Evolutionary conservation across 148 eudicot genomes (phyloP).

Genomic region (Oxyria digyna): DNA sequence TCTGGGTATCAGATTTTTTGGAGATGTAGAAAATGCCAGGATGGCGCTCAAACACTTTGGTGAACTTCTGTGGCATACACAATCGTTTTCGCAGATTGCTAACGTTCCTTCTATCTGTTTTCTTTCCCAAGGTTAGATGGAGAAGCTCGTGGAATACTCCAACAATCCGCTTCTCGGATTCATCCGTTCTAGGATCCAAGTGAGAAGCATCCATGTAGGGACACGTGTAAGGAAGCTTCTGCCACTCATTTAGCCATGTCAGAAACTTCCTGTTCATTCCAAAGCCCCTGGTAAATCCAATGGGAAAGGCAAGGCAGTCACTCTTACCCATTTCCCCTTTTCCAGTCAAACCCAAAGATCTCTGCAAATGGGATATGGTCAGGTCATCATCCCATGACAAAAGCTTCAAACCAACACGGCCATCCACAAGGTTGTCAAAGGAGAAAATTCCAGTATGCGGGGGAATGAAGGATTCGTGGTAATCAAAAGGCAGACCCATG

Average conservation of each 20-base stretch:
- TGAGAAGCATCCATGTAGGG: conserved; percentile 66
- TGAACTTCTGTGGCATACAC: conserved; percentile 72
- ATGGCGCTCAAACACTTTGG: conserved; percentile 90
- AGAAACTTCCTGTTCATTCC: conserved; percentile 76
- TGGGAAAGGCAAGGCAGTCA: conserved; percentile 46
- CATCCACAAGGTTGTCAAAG: conserved; percentile 43
- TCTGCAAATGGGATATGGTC: conserved; percentile 58
- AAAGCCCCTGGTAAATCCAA: conserved; percentile 67
- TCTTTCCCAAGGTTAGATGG: conserved; percentile 55
- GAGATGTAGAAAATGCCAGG: conserved; percentile 87
- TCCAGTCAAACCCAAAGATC: conserved; percentile 13
- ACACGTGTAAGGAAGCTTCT: conserved; percentile 75
- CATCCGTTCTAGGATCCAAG: conserved; percentile 84
- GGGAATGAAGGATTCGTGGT: conserved; percentile 30
- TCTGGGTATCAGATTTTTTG: conserved; percentile 58
- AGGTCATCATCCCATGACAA: conserved; percentile 44
- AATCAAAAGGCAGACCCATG: conserved; percentile 76
- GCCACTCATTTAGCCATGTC: conserved; percentile 89
- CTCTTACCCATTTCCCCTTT: conserved; percentile 13
- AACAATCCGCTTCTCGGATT: conserved; percentile 74
- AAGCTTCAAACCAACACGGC: conserved; percentile 65
- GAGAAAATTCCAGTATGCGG: conserved; percentile 35
- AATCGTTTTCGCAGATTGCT: conserved; percentile 72
- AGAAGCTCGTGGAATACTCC: conserved; percentile 90
- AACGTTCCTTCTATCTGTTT: conserved; percentile 63